Evolutionary conservation across 257 asterid species (phyloP).

Genomic region (Perilla frutescens): DNA sequence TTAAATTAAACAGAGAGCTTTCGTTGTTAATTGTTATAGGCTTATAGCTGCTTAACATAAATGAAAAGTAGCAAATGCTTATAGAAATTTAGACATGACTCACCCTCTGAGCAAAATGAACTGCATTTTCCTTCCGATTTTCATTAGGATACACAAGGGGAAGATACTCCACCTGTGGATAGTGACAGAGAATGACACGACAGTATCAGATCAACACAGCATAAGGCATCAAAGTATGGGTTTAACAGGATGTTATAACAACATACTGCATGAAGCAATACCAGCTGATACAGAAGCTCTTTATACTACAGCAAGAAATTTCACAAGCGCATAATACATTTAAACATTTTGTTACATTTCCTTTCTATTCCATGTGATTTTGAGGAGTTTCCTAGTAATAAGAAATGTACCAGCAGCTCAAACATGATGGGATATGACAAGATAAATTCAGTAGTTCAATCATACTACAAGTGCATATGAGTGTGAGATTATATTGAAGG

Average conservation of each 20-base stretch:
- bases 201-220: slow-evolving; percentile 18
- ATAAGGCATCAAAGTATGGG: not conserved
- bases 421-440: slow-evolving; percentile 7
- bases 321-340: not conserved
- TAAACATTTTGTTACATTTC: not conserved
- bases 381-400: slow-evolving; percentile 5
- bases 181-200: slow-evolving; percentile 22
- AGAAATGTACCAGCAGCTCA: slow-evolving; percentile 19
- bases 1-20: not conserved
- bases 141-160: slow-evolving; percentile 80
- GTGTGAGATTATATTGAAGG: not conserved
- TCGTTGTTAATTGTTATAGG: not conserved
- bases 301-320: not conserved
- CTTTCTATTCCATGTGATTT: slow-evolving; percentile 7
- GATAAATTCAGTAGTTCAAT: slow-evolving; percentile 17
- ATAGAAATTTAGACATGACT: slow-evolving; percentile 39
- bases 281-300: slow-evolving; percentile 14
- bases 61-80: slow-evolving; percentile 22
- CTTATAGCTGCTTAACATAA: not conserved
- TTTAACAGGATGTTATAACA: slow-evolving; percentile 13
- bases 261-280: slow-evolving; percentile 15
- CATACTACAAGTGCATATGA: not conserved
- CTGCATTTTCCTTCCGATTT: slow-evolving; percentile 75
- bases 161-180: slow-evolving; percentile 85
- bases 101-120: slow-evolving; percentile 77